A percentile compares a stretch with the other conserved stretches of the same genome.
Evolutionary conservation across 1,284 basidiomycete species (phyloP).

Genomic region (Tilletia horrida): DNA sequence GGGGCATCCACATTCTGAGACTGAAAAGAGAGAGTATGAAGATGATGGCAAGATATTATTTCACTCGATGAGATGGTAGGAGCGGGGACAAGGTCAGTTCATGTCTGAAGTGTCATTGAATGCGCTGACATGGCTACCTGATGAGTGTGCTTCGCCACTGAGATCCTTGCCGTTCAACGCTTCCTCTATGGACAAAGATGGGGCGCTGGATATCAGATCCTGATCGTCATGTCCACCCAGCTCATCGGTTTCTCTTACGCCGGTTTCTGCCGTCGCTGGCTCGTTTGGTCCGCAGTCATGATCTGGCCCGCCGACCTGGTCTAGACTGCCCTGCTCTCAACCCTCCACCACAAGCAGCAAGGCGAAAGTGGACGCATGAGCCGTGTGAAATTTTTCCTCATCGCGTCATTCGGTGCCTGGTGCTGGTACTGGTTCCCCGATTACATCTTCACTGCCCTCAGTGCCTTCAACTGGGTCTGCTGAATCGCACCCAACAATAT

Average conservation of each 20-base stretch:
- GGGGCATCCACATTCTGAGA: too few species aligned
- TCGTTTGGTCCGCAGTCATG: conserved; percentile 17
- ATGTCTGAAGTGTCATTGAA: too few species aligned
- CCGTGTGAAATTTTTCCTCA: conserved; percentile 6
- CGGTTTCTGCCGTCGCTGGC: conserved; percentile 18
- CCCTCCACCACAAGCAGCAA: conserved; percentile 73
- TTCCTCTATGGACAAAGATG: not conserved
- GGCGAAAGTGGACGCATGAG: conserved; percentile 7
- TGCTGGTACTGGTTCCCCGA: conserved; percentile 18
- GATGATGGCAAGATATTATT: too few species aligned
- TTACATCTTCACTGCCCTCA: conserved; percentile 10
- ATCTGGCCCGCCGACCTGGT: conserved; percentile 19
- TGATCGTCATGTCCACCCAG: conserved; percentile 12
- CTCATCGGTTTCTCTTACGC: conserved; percentile 21
- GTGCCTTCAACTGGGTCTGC: not conserved
- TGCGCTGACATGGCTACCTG: too few species aligned
- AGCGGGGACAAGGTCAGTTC: too few species aligned
- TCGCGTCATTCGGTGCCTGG: conserved; percentile 17
- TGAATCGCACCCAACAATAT: conserved; percentile 18
- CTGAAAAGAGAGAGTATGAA: too few species aligned
- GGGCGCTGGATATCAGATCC: too few species aligned
- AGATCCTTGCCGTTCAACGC: conserved; percentile 67
- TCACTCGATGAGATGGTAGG: too few species aligned
- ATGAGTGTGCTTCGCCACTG: too few species aligned
- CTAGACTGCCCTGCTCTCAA: conserved; percentile 14